Conservation (phyloP, 1,284 basidiomycete genomes). For the Trichosporon sp. region DNA sequence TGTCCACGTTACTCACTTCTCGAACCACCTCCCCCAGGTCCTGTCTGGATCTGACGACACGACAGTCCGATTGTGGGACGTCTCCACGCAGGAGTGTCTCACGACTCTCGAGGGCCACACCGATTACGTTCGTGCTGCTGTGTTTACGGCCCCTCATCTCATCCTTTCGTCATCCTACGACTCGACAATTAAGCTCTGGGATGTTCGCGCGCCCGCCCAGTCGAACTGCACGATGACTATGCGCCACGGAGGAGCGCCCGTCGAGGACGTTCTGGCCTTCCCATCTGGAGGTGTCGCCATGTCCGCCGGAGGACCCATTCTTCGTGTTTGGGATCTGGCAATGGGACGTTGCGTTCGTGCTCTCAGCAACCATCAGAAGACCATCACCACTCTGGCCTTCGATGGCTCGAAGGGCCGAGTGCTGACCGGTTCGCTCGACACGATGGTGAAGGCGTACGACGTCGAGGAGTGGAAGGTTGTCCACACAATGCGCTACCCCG, state of each 20-base stretch:
- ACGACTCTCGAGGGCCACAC: constrained; percentile 77
- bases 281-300: constrained; percentile 82
- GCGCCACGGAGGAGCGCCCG: constrained; percentile 62
- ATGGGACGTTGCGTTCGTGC: constrained; percentile 83
- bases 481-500: constrained; percentile 98
- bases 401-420: constrained; percentile 64
- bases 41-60: constrained; percentile 96
- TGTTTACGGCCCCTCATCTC: constrained; percentile 78
- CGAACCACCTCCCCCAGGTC: constrained; percentile 72
- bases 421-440: constrained; percentile 86
- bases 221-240: constrained; percentile 65
- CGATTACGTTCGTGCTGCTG: constrained; percentile 92
- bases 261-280: constrained; percentile 92
- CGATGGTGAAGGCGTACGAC: constrained; percentile 98
- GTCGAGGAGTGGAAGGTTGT: constrained; percentile 89
- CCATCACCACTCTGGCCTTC: constrained; percentile 82
- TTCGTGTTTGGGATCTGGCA: constrained; percentile 93
- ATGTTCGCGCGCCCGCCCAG: constrained; percentile 57
- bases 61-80: constrained; percentile 90
- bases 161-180: constrained; percentile 94
- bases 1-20: constrained; percentile 92
- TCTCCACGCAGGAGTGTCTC: constrained; percentile 79
- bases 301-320: constrained; percentile 84
- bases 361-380: constrained; percentile 96
- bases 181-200: constrained; percentile 82